Percentiles rank a stretch among this genome's conserved stretches.
Conservation (phyloP, 2,329 filamentous ascomycete genomes). For the Colletotrichum nymphaeae region DNA sequence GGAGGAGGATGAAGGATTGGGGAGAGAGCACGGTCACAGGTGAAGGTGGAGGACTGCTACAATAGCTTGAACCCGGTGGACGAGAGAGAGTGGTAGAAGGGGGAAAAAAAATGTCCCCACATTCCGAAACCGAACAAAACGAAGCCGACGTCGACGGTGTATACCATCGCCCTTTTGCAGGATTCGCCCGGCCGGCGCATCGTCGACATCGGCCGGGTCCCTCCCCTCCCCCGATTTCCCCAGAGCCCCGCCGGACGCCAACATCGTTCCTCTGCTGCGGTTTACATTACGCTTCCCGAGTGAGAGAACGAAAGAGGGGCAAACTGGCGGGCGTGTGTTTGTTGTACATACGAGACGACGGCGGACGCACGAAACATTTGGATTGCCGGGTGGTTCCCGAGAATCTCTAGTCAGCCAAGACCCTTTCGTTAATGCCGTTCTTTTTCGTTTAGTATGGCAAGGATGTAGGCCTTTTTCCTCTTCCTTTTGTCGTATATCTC, state of each 20-base stretch:
- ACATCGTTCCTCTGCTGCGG: not conserved
- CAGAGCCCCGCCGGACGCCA: constrained; percentile 17
- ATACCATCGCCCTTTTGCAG: not conserved
- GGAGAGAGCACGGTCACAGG: no score
- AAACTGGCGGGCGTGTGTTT: not conserved
- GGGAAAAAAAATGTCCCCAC: not conserved
- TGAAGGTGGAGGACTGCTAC: not conserved
- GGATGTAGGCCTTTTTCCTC: not conserved
- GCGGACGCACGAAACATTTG: constrained; percentile 4
- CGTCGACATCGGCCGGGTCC: not conserved
- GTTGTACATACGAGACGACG: constrained; percentile 18
- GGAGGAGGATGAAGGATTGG: no score
- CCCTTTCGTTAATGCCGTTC: not conserved
- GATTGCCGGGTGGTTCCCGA: not conserved
- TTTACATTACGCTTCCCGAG: not conserved
- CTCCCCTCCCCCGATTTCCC: not conserved
- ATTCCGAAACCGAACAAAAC: not conserved
- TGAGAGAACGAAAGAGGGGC: not conserved
- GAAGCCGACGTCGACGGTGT: not conserved
- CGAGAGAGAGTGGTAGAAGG: no score
- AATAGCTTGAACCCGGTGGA: not conserved
- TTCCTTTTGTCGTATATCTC: not conserved
- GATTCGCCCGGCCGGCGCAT: not conserved
- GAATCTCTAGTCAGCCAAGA: not conserved
- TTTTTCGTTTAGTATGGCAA: not conserved